phyloP scores from a whole-genome alignment of 148 eudicot genomes.

The Silene latifolia region DNA sequence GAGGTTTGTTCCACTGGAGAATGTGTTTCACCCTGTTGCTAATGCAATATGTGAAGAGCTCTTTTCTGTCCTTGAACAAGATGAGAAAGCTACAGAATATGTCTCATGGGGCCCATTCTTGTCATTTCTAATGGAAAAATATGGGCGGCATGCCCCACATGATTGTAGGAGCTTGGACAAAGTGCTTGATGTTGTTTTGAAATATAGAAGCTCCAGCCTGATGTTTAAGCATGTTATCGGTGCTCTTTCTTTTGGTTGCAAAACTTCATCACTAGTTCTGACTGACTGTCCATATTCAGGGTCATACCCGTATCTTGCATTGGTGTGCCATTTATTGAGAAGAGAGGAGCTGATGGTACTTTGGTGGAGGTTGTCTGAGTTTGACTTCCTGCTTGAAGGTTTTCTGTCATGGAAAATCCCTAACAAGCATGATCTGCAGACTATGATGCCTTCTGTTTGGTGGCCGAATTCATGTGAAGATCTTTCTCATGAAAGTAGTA shows the following conservation, averaged over 20 bases:
- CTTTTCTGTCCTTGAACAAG: slow-evolving; percentile 48
- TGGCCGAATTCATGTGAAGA: slow-evolving; percentile 91
- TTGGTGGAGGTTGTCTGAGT: slow-evolving; percentile 79
- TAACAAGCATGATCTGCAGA: slow-evolving; percentile 76
- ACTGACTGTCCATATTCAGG: slow-evolving; percentile 90
- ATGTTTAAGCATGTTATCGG: slow-evolving; percentile 55
- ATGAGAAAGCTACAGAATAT: slow-evolving; percentile 52
- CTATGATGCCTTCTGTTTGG: slow-evolving; percentile 86
- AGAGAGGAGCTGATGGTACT: slow-evolving; percentile 76
- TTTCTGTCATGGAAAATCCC: slow-evolving; percentile 80
- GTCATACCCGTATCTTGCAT: slow-evolving; percentile 80
- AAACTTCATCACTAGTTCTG: slow-evolving; percentile 61
- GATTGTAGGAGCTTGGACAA: slow-evolving; percentile 69
- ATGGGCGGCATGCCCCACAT: slow-evolving; percentile 67
- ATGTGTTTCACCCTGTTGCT: slow-evolving; percentile 68
- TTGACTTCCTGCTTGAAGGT: slow-evolving; percentile 83
- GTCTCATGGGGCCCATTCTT: slow-evolving; percentile 74
- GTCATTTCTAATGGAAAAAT: slow-evolving; percentile 63
- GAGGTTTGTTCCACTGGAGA: slow-evolving; percentile 75
- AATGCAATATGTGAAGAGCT: slow-evolving; percentile 68
- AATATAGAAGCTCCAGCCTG: slow-evolving; percentile 45
- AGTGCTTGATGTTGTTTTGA: slow-evolving; percentile 63
- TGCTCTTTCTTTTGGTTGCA: slow-evolving; percentile 79
- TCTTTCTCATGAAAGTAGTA: slow-evolving; percentile 72
- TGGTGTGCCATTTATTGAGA: slow-evolving; percentile 70